Conservation (phyloP, 2,329 filamentous ascomycete genomes). For the Sclerotinia minor region DNA sequence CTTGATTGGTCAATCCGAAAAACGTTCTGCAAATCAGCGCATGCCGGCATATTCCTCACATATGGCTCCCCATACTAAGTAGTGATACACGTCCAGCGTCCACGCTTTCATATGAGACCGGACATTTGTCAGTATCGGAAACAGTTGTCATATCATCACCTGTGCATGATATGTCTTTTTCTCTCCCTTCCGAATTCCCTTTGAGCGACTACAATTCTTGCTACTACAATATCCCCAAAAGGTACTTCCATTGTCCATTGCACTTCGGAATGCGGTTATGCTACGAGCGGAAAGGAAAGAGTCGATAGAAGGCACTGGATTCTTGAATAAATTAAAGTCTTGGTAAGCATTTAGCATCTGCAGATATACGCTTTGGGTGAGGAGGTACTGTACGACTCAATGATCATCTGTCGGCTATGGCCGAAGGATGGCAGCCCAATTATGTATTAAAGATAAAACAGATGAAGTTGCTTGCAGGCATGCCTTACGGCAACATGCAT, state of each 20-base stretch:
- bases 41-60: conserved; percentile 26
- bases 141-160: neutral
- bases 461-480: conserved; percentile 6
- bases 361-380: conserved; percentile 13
- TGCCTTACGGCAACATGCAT: conserved; percentile 12
- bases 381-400: neutral
- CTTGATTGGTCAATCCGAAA: conserved; percentile 30
- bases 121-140: conserved; percentile 22
- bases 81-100: neutral
- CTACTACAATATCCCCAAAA: neutral
- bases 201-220: neutral
- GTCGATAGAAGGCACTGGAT: neutral
- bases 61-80: conserved; percentile 5
- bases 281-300: neutral
- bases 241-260: neutral
- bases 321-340: neutral
- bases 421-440: conserved; percentile 16
- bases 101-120: conserved; percentile 14
- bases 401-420: conserved; percentile 10
- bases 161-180: neutral
- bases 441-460: neutral
- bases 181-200: neutral
- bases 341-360: conserved; percentile 1
- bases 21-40: conserved; percentile 31
- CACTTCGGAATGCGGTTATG: neutral